Evolutionary conservation across 495 filamentous ascomycete species (phyloP).

Genomic region (Penicillium crystallinum): DNA sequence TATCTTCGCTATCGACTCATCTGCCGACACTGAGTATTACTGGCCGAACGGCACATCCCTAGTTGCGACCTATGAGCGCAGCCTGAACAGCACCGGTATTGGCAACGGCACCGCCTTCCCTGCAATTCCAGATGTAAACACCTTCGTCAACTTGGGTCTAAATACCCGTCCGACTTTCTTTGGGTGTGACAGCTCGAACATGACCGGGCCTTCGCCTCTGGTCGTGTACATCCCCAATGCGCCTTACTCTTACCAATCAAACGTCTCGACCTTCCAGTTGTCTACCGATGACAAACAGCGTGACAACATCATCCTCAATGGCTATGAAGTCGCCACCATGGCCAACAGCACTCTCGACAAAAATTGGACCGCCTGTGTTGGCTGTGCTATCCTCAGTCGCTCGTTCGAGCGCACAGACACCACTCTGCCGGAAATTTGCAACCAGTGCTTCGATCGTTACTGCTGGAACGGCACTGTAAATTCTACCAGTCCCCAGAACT

Average conservation of each 20-base stretch:
- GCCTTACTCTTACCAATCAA: constrained; percentile 68
- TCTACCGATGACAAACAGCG: constrained; percentile 58
- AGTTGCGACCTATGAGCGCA: constrained; percentile 78
- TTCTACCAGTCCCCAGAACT: constrained; percentile 23
- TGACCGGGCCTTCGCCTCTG: constrained; percentile 52
- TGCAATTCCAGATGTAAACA: constrained; percentile 71
- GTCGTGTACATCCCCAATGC: constrained; percentile 88
- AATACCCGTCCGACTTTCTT: constrained; percentile 90
- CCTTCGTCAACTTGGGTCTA: constrained; percentile 80
- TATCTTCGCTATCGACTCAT: constrained; percentile 86
- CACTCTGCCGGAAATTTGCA: constrained; percentile 60
- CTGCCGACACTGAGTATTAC: constrained; percentile 66
- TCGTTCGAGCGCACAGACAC: constrained; percentile 64
- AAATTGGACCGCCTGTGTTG: constrained; percentile 75
- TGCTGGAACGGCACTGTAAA: constrained; percentile 60
- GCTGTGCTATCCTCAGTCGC: constrained; percentile 79
- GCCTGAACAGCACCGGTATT: constrained; percentile 49
- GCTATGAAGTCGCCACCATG: constrained; percentile 73
- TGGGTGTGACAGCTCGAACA: constrained; percentile 72
- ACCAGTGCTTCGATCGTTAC: constrained; percentile 68
- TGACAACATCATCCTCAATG: constrained; percentile 76
- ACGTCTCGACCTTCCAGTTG: constrained; percentile 67
- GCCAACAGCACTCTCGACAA: constrained; percentile 69
- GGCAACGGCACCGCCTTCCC: constrained; percentile 84
- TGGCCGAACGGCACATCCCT: constrained; percentile 89